These are phyloP conservation scores for Acrocalymma vagum DNA, from an alignment of 2,329 filamentous ascomycete genomes.

Conservation along the genomic window DNA sequence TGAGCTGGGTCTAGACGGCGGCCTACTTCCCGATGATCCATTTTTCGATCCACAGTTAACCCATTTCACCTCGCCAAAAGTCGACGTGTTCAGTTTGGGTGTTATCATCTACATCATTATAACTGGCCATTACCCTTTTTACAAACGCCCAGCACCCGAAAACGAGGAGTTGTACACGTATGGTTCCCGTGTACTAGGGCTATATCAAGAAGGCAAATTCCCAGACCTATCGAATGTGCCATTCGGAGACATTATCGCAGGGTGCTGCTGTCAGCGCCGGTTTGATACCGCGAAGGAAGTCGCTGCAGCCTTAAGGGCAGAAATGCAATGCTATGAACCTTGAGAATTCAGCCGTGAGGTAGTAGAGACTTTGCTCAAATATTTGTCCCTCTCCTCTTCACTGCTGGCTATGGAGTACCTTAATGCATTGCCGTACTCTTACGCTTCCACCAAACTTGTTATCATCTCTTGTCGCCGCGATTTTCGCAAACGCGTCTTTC, in stretches of 20 bases:
- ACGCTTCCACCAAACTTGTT: too few species aligned
- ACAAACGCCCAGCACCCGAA: constrained; percentile 8
- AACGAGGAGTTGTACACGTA: constrained; percentile 11
- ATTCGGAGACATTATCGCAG: constrained; percentile 16
- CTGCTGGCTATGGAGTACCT: too few species aligned
- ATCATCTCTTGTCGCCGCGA: too few species aligned
- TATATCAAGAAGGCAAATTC: constrained; percentile 14
- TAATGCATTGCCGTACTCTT: too few species aligned
- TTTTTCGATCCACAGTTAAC: constrained; percentile 12
- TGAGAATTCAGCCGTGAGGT: too few species aligned
- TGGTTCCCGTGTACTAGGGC: constrained; percentile 6
- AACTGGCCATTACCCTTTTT: constrained; percentile 17
- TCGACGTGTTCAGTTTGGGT: constrained; percentile 13
- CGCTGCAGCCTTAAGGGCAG: constrained; percentile 15
- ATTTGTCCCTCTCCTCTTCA: too few species aligned
- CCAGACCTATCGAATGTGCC: constrained; percentile 12
- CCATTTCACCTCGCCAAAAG: constrained; percentile 11
- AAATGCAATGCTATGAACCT: constrained; percentile 4
- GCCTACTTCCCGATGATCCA: constrained; percentile 18
- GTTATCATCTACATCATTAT: constrained; percentile 17
- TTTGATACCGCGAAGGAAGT: constrained; percentile 18
- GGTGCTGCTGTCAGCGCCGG: constrained; percentile 18
- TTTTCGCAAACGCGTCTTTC: too few species aligned
- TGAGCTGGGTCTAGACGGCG: constrained; percentile 11
- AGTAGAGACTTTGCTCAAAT: too few species aligned